Percentiles rank a stretch among this genome's conserved stretches.
Conservation (phyloP, 2,329 filamentous ascomycete genomes). For the Fusarium brevicatenulatum region DNA sequence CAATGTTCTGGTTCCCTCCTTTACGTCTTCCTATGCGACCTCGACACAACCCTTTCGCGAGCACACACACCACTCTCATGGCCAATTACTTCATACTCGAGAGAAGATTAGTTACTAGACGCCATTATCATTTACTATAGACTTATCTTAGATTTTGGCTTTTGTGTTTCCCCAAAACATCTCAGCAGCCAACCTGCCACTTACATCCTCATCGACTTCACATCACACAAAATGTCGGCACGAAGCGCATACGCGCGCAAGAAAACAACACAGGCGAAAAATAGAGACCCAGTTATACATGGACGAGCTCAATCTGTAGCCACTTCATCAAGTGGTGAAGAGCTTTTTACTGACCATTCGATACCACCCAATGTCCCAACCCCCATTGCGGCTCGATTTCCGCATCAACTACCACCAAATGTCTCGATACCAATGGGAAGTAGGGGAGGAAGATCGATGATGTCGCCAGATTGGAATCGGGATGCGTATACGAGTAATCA, state of each 20-base stretch:
- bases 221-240: constrained; percentile 59
- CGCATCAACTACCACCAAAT: constrained; percentile 42
- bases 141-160: not conserved
- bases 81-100: not conserved
- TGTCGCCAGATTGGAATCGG: constrained; percentile 31
- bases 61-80: not conserved
- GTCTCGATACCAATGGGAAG: not conserved
- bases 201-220: not conserved
- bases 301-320: constrained; percentile 50
- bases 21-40: not conserved
- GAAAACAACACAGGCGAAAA: constrained; percentile 63
- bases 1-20: not conserved
- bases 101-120: not conserved
- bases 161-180: not conserved
- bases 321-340: constrained; percentile 54
- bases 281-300: constrained; percentile 40
- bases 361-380: constrained; percentile 50
- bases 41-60: not conserved
- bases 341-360: constrained; percentile 52
- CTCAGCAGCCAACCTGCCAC: not conserved
- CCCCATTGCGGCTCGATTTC: constrained; percentile 56
- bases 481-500: constrained; percentile 45
- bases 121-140: too few relatives aligned
- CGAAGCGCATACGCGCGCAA: constrained; percentile 68
- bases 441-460: constrained; percentile 12